These are phyloP conservation scores for Opeltia flavorubescens DNA, from an alignment of 495 filamentous ascomycete genomes.

Conservation along the genomic window DNA sequence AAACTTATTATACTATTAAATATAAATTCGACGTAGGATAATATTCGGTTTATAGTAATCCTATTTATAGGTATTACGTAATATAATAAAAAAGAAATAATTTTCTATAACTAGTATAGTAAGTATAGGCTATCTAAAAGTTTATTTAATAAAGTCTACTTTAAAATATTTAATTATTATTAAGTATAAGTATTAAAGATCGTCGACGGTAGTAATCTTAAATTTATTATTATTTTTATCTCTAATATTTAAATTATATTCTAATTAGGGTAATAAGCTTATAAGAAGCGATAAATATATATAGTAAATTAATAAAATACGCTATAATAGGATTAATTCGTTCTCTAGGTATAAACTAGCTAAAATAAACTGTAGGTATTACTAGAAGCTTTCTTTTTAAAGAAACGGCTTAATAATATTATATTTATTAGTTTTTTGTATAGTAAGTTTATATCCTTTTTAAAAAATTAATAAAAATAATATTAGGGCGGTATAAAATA, in stretches of 20 bases:
- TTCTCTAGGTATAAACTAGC: background rate
- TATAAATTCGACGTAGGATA: background rate
- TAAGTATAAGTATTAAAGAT: background rate
- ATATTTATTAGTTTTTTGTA: background rate
- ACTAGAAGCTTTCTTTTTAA: background rate
- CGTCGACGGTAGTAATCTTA: background rate
- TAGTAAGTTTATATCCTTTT: background rate
- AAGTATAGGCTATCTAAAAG: background rate
- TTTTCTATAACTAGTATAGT: background rate
- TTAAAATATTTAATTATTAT: background rate
- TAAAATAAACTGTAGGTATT: background rate
- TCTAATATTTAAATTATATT: background rate
- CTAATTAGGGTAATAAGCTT: background rate
- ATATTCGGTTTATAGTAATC: background rate
- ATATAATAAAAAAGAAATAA: background rate
- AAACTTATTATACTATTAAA: background rate
- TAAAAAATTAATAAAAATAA: background rate
- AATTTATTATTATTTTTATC: background rate
- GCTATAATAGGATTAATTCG: background rate
- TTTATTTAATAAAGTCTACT: too few relatives aligned
- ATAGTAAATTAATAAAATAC: background rate
- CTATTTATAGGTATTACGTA: background rate
- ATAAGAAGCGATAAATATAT: background rate
- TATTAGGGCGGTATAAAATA: too few relatives aligned
- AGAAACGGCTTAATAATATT: background rate